Base-by-base conservation (phyloP, 163 green algal species). In the Prototheca wickerhamii region DNA sequence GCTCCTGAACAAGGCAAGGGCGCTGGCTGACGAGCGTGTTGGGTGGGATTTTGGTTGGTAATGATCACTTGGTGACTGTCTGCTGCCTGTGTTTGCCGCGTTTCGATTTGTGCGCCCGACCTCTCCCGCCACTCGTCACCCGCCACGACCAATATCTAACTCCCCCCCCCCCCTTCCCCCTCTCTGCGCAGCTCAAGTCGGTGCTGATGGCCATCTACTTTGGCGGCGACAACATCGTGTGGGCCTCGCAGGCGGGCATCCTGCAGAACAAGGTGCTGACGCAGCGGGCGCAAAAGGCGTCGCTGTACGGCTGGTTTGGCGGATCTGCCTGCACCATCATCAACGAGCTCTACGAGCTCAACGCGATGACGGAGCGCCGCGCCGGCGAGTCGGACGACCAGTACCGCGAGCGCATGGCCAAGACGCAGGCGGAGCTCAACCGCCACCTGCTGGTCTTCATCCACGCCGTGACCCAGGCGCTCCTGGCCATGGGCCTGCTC, bases 131-230 rank as follows among this genome's bases (percentile, higher is more conserved):
- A n/a, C n/a, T n/a, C n/a, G n/a, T n/a, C n/a, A n/a, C n/a, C 18
- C 2, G 23, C 0, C 21, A 40, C 37, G 42, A 30, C 26, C 60
- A 21, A 26, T 23, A 18, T 31, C 25, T 26, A 44, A 10, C 10
- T 5, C 40, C 37, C 17, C 60, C 60, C 35, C 10, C 60, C 25
- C 17, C 30, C 29, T 1, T 4, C 42, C 34, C 21, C 28, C 6
- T 28, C 51, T 35, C 25, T 18, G 28, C 63, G 51, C 79, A 93
- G 86, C 58, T 92, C 25, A 95, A 94, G 72, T 50, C 68, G 23
- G 33, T 92, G 43, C 67, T 94, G 29, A 95, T 95, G 87, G 84
- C 86, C 0, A 66, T 89, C 25, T 96, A 96, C 83, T 95, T 96
- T 83, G 81, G 73, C 2, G 86, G 76, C 2, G 89, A 96, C 73